Evolutionary conservation across 2,329 filamentous ascomycete genomes (phyloP).

Genomic region (Nemania sp.): DNA sequence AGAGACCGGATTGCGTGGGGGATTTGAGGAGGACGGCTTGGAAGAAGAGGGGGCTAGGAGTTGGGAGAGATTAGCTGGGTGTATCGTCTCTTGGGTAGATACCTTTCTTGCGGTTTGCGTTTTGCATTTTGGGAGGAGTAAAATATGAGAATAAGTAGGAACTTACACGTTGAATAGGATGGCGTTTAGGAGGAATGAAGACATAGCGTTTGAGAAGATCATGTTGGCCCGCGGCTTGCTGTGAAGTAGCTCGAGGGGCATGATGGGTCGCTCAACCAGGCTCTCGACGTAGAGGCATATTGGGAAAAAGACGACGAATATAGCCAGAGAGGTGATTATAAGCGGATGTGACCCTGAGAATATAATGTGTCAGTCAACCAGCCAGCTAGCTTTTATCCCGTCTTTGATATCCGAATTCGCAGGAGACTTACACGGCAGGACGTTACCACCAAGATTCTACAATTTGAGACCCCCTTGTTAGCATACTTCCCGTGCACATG

Average conservation of each 20-base stretch:
- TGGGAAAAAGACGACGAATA: conserved; percentile 62
- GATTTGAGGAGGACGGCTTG: conserved; percentile 78
- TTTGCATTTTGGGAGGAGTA: not conserved
- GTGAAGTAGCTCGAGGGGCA: conserved; percentile 67
- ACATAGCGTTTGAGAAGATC: conserved; percentile 67
- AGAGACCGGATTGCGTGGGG: conserved; percentile 78
- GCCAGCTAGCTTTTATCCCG: too few species aligned
- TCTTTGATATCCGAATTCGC: not conserved
- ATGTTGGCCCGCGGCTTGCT: conserved; percentile 66
- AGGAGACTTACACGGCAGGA: conserved; percentile 64
- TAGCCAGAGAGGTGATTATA: conserved; percentile 63
- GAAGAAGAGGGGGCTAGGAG: conserved; percentile 75
- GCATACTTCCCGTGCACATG: not conserved
- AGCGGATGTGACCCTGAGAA: conserved; percentile 69
- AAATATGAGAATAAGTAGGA: not conserved
- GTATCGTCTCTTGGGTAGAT: too few species aligned
- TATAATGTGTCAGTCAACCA: not conserved
- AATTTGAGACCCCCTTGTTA: conserved; percentile 1
- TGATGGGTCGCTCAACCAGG: conserved; percentile 65
- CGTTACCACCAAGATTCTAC: conserved; percentile 72
- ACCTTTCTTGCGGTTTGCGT: too few species aligned
- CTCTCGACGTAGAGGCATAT: conserved; percentile 66
- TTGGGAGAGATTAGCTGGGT: not conserved
- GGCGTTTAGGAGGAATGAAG: conserved; percentile 64
- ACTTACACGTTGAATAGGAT: conserved; percentile 70